phyloP scores from a whole-genome alignment of 768 basidiomycete species.

The Fistulinella prunicolor region DNA sequence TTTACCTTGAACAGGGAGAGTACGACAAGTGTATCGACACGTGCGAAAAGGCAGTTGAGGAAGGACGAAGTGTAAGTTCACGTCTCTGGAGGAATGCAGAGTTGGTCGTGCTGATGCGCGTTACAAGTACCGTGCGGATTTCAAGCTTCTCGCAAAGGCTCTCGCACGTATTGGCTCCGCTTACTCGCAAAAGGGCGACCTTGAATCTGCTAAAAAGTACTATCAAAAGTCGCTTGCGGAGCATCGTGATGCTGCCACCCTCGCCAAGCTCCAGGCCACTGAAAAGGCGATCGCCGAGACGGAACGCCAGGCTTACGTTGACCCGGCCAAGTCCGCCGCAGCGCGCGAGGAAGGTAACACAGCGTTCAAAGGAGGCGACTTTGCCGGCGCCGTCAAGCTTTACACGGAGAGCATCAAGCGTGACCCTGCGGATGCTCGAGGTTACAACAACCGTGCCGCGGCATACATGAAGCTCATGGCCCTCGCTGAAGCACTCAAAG shows the following conservation, averaged over 20 bases:
- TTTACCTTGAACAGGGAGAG: slow-evolving; percentile 90
- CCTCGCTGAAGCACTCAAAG: slow-evolving; percentile 93
- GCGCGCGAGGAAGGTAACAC: slow-evolving; percentile 92
- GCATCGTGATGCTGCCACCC: slow-evolving; percentile 91
- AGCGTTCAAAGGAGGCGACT: slow-evolving; percentile 90
- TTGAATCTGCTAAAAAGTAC: slow-evolving; percentile 78
- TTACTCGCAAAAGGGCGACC: slow-evolving; percentile 78
- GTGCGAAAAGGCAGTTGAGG: slow-evolving; percentile 95
- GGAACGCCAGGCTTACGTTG: slow-evolving; percentile 81
- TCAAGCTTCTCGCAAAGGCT: slow-evolving; percentile 93
- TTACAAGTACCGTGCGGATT: slow-evolving; percentile 79
- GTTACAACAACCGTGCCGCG: slow-evolving; percentile 98
- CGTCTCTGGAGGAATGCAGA: background rate
- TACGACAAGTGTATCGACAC: slow-evolving; percentile 88
- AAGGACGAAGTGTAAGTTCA: slow-evolving; percentile 70
- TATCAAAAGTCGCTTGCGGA: slow-evolving; percentile 93
- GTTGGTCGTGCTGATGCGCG: background rate
- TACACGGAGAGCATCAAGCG: slow-evolving; percentile 98
- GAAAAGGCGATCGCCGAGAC: slow-evolving; percentile 77
- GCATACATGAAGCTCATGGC: slow-evolving; percentile 95
- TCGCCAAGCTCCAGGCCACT: slow-evolving; percentile 82
- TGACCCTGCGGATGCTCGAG: slow-evolving; percentile 82
- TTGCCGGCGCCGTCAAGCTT: slow-evolving; percentile 84
- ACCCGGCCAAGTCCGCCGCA: slow-evolving; percentile 74
- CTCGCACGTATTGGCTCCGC: slow-evolving; percentile 86